These are phyloP conservation scores for Spergularia marina DNA, from an alignment of 148 eudicot species.

Conservation along the genomic window DNA sequence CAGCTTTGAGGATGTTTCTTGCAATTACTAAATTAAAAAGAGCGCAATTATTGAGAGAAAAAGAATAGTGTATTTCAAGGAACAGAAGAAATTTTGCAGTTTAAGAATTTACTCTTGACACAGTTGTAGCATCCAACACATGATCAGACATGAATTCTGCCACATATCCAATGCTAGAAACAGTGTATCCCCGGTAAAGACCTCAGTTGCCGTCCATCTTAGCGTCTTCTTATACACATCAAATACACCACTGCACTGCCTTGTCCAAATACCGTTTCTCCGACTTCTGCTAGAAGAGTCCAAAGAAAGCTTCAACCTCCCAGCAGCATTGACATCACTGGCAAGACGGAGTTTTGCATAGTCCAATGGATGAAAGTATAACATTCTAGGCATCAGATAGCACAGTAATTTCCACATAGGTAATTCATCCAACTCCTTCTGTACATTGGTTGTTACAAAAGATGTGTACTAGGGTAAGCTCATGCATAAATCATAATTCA, in stretches of 20 bases:
- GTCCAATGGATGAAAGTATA: slow-evolving; percentile 12
- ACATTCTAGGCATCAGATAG: background rate
- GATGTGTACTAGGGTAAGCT: too few species aligned
- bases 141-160: background rate
- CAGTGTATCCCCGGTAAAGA: slow-evolving; percentile 28
- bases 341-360: slow-evolving; percentile 21
- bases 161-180: slow-evolving; percentile 6
- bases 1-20: background rate
- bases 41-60: too few species aligned
- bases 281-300: slow-evolving; percentile 12
- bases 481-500: too few species aligned
- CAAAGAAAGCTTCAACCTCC: background rate
- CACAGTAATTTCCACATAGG: background rate
- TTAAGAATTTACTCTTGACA: too few species aligned
- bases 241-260: slow-evolving; percentile 28
- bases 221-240: slow-evolving; percentile 27
- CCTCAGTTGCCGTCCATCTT: slow-evolving; percentile 22
- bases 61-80: too few species aligned
- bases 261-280: background rate
- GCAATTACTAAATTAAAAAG: background rate
- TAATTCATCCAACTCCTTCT: background rate
- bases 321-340: slow-evolving; percentile 18
- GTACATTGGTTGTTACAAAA: too few species aligned
- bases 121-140: background rate
- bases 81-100: too few species aligned